Evolutionary conservation across 2,329 filamentous ascomycete species (phyloP).

Genomic region (Hyphodiscus sp.): DNA sequence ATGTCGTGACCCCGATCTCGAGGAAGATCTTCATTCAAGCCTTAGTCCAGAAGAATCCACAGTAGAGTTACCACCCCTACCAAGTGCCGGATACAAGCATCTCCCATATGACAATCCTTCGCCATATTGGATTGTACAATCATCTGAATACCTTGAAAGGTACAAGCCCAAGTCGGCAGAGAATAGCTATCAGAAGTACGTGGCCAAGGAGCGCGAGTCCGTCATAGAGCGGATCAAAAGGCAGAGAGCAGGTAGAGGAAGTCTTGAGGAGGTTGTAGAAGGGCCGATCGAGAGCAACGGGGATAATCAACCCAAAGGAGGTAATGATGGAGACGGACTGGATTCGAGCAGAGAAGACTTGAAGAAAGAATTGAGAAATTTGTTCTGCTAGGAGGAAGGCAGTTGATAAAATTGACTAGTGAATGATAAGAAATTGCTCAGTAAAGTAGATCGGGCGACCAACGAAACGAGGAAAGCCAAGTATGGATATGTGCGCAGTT

Average conservation of each 20-base stretch:
- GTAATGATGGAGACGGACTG: conserved; percentile 3
- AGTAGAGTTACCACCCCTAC: background rate
- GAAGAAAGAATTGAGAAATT: conserved; percentile 17
- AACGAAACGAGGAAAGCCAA: too few species aligned
- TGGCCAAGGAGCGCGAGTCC: conserved; percentile 14
- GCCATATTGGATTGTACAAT: background rate
- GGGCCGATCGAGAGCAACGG: background rate
- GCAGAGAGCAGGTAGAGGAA: conserved; percentile 9
- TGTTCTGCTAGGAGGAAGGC: conserved; percentile 16
- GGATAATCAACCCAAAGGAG: background rate
- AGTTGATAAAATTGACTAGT: background rate
- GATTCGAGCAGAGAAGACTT: conserved; percentile 15
- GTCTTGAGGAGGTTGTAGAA: background rate
- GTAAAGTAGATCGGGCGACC: too few species aligned
- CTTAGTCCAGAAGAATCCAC: background rate
- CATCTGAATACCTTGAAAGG: conserved; percentile 16
- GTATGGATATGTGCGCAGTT: too few species aligned
- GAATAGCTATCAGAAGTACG: conserved; percentile 6
- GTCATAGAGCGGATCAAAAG: conserved; percentile 22
- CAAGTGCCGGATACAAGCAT: background rate
- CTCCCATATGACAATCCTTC: background rate
- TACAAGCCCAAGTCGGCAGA: conserved; percentile 12
- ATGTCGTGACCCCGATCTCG: background rate
- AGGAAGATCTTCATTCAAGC: background rate
- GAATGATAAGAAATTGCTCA: too few species aligned